A percentile compares a stretch with the other conserved stretches of the same genome.
Evolutionary conservation across 345 rosid species (phyloP).

Genomic region (Psidium friedrichsthalianum): DNA sequence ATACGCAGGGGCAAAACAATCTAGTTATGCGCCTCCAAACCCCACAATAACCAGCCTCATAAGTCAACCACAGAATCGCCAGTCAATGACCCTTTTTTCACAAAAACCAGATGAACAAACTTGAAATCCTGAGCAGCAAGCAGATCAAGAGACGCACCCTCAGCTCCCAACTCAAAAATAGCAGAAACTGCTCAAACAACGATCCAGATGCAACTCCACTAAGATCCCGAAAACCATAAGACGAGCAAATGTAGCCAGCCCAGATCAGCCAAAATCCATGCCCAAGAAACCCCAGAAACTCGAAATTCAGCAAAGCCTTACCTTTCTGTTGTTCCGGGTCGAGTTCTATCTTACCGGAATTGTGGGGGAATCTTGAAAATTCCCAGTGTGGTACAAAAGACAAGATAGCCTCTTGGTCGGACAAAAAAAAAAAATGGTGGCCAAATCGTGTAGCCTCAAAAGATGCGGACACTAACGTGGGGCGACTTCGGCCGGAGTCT

Average conservation of each 20-base stretch:
- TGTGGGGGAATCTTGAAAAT: slow-evolving; percentile 8
- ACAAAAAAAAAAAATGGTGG: not conserved
- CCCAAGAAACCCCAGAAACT: not conserved
- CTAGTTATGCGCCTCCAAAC: not conserved
- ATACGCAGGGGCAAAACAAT: not conserved
- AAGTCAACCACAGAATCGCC: not conserved
- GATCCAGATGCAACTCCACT: not conserved
- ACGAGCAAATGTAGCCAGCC: not conserved
- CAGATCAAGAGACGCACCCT: not conserved
- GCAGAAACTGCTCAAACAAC: not conserved
- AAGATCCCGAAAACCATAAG: not conserved
- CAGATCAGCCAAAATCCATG: not conserved
- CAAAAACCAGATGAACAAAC: slow-evolving; percentile 9
- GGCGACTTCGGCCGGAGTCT: slow-evolving; percentile 27
- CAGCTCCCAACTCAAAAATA: not conserved
- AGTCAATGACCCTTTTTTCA: not conserved
- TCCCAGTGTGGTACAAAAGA: not conserved
- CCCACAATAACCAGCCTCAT: not conserved
- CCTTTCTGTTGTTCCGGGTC: not conserved
- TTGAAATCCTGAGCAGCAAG: not conserved
- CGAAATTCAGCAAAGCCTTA: not conserved
- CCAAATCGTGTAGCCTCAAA: not conserved
- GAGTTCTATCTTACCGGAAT: not conserved
- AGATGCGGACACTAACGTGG: slow-evolving; percentile 52
- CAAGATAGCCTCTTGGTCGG: not conserved